Evolutionary conservation across 768 basidiomycete genomes (phyloP).

Genomic region (Neoboletus magnificus): DNA sequence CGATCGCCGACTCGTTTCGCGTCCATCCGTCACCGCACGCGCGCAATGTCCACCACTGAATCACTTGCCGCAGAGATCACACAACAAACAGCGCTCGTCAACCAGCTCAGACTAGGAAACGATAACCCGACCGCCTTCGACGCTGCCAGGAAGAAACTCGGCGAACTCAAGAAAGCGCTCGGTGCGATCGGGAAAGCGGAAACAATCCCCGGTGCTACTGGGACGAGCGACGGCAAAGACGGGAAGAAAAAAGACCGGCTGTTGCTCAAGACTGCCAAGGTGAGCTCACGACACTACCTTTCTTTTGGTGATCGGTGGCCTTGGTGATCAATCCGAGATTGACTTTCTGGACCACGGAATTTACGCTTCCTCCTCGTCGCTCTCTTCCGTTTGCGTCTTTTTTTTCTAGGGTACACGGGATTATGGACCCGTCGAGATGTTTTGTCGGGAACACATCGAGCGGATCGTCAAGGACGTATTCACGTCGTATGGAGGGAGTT

Average conservation of each 20-base stretch:
- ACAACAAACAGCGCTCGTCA: conserved; percentile 54
- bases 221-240: conserved; percentile 36
- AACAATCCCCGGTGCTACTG: conserved; percentile 34
- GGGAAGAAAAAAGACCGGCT: conserved; percentile 67
- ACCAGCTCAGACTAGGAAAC: conserved; percentile 56
- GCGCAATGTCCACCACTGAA: conserved; percentile 41
- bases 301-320: neutral
- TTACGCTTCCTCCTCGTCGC: neutral
- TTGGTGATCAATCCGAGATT: conserved; percentile 13
- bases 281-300: conserved; percentile 31
- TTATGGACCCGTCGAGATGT: conserved; percentile 90
- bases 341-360: neutral
- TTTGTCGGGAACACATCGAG: conserved; percentile 88
- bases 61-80: conserved; percentile 54
- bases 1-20: conserved; percentile 30
- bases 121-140: conserved; percentile 51
- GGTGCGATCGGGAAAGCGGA: conserved; percentile 37
- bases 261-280: conserved; percentile 93
- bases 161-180: conserved; percentile 61
- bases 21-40: conserved; percentile 10
- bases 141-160: conserved; percentile 64
- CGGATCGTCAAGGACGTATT: conserved; percentile 84
- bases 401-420: conserved; percentile 84
- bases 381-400: no score
- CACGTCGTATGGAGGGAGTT: conserved; percentile 82